Evolutionary conservation across 1,284 basidiomycete genomes (phyloP), one percentile per base, ranked within the genome.

Genomic region (Hymenochaete sp.): DNA sequence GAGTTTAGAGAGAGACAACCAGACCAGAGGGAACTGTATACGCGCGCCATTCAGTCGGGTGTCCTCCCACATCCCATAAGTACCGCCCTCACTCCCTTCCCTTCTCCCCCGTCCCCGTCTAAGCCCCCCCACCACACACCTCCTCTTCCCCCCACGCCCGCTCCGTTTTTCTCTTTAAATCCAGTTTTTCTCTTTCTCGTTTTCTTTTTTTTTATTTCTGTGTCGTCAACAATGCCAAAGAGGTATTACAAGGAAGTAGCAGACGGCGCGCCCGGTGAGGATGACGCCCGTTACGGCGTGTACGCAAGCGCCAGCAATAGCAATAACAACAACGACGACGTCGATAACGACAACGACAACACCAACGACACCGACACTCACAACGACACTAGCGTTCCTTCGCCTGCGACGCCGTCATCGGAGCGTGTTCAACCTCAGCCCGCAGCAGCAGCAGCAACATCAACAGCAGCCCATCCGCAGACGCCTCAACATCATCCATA

Each of bases 281-380:
- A 50, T 31, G 48, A 50, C 22, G 48, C 48, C 10, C 48, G 48
- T 14, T 50, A 50, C 38, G 48, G 43, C 42, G 13, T 39, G 31
- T 4, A 45, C 44, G 3, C 46, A 50, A n/a, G 33, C 42, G 13
- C 18, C 16, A 2, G 28, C 43, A 10, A 18, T 26, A 4, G 28
- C 29, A 26, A n/a, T 24, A 21, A n/a, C 47, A 26, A 22, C 45
- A 26, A 14, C 37, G 31, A 24, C n/a, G 13, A 18, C 42, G 28
- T 14, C 26, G 16, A 7, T 31, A 21, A 21, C 41, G 28, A 16
- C 32, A 6, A 5, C 13, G 14, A 35, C 32, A 6, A 5, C 6
- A 35, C 32, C 32, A n/a, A 8, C 13, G 32, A n/a, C 32, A 5
- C 13, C 13, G 14, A 35, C 6, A 5, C 32, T 6, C 21, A n/a